Conservation (phyloP, 2,329 filamentous ascomycete genomes). For the Teratosphaeria destructans region DNA sequence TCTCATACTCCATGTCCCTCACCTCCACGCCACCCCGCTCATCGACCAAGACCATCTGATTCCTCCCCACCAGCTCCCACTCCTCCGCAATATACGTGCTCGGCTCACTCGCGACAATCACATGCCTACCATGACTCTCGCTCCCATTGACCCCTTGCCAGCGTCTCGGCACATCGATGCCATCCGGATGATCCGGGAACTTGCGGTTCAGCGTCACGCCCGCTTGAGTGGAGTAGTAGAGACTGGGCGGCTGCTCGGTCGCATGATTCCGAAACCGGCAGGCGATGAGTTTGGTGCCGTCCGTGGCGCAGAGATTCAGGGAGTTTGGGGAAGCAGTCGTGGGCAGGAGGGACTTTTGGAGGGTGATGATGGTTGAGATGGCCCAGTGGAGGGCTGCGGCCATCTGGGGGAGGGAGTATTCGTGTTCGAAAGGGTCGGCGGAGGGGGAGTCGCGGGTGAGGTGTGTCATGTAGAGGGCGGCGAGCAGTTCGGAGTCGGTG, state of each 20-base stretch:
- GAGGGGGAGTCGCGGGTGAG: conserved; percentile 23
- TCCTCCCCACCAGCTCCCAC: conserved; percentile 42
- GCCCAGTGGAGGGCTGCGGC: conserved; percentile 32
- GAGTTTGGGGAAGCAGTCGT: conserved; percentile 35
- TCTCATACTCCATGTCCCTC: conserved; percentile 29
- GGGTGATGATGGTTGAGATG: conserved; percentile 33
- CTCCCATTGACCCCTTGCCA: conserved; percentile 24
- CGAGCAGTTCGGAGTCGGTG: conserved; percentile 43
- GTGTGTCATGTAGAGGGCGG: conserved; percentile 40
- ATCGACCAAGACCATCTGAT: conserved; percentile 34
- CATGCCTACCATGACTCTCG: conserved; percentile 38
- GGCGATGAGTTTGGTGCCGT: conserved; percentile 40
- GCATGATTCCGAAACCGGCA: conserved; percentile 44
- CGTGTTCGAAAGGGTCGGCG: conserved; percentile 22
- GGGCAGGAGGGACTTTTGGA: conserved; percentile 37
- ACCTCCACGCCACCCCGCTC: conserved; percentile 30
- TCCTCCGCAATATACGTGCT: conserved; percentile 43
- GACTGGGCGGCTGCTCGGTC: conserved; percentile 40
- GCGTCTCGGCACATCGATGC: conserved; percentile 24
- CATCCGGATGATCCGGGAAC: conserved; percentile 40
- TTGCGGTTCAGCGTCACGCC: conserved; percentile 44
- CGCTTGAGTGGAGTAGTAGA: conserved; percentile 40
- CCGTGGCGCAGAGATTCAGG: conserved; percentile 44
- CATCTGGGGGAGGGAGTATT: conserved; percentile 36
- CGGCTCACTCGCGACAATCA: conserved; percentile 45